Evolutionary conservation across 1,139 yeast species (phyloP), one percentile per base, ranked within the genome.

Genomic region (Saccharomyces hybrid): DNA sequence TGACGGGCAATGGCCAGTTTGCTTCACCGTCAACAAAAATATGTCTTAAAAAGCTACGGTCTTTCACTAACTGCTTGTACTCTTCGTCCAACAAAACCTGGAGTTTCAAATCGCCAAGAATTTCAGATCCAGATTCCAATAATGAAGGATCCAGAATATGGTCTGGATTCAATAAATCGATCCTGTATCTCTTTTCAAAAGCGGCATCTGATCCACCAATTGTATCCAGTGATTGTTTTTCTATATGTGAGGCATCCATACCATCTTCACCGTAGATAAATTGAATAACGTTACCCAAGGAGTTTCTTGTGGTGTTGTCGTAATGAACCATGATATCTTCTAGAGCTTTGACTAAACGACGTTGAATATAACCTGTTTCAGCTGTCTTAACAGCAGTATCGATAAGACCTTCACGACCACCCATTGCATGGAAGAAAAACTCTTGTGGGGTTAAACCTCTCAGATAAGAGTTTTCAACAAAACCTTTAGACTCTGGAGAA

Each of bases 341-440:
- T 72, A 95, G 78, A 9, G 99, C 99, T 72, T 95, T 95, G 51
- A 95, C 96, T 72, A 95, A 78, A 80, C 99, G 95, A 79, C 99
- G 93, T 76, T 95, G 99, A 70, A 93, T 95, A 73, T 93, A 93
- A 75, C 99, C 99, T 34, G 99, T 93, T 75, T 93, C 99, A 2
- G 99, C 99, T 46, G 99, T 93, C 73, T 91, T 91, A 51, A 91
- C 98, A 14, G 98, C 98, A 56, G 99, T 93, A 82, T 93, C 99
- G 72, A 93, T 93, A 71, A 93, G 82, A 82, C 99, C 99, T 77
- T 93, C 99, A 81, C 99, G 89, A 80, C 99, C 99, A 66, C 99
- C 99, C 99, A 95, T 95, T 54, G 99, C 99, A 72, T 95, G 99
- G 86, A 93, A 93, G 71, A 95, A 95, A 73, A 95, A 95, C 72